Conservation (phyloP, 2,329 filamentous ascomycete species). For the Fusarium sp. region DNA sequence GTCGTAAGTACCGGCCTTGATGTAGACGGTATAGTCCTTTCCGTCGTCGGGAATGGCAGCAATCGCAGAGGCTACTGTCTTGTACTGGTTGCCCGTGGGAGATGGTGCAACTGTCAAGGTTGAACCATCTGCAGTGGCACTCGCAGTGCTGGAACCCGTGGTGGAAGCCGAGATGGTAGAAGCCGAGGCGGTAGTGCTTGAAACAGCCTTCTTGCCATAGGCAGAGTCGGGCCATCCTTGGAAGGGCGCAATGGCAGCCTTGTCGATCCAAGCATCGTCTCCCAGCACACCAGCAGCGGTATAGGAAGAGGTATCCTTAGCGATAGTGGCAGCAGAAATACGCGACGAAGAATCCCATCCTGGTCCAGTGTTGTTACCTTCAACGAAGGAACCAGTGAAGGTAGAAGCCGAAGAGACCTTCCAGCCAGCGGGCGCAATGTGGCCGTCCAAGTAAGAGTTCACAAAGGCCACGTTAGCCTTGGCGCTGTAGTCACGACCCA, state of each 20-base stretch:
- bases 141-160: slow-evolving; percentile 28
- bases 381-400: slow-evolving; percentile 50
- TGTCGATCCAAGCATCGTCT: slow-evolving; percentile 53
- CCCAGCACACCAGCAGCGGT: slow-evolving; percentile 58
- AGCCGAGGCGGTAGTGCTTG: slow-evolving; percentile 18
- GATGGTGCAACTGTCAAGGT: slow-evolving; percentile 53
- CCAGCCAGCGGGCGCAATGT: slow-evolving; percentile 50
- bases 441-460: slow-evolving; percentile 51
- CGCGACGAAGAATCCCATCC: slow-evolving; percentile 48
- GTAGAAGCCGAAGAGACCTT: slow-evolving; percentile 43
- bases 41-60: slow-evolving; percentile 55
- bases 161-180: slow-evolving; percentile 22
- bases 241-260: slow-evolving; percentile 50
- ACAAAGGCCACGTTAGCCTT: slow-evolving; percentile 49
- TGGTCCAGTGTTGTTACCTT: slow-evolving; percentile 54
- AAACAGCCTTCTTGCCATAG: slow-evolving; percentile 31
- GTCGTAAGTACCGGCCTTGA: slow-evolving; percentile 45
- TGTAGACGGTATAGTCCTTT: slow-evolving; percentile 44
- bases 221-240: slow-evolving; percentile 50
- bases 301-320: slow-evolving; percentile 65
- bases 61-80: slow-evolving; percentile 60
- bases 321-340: slow-evolving; percentile 41
- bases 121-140: slow-evolving; percentile 1
- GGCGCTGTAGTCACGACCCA: slow-evolving; percentile 50
- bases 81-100: slow-evolving; percentile 57